Evolutionary conservation across 2,329 filamentous ascomycete species (phyloP).

Genomic region (Phaeosphaeriaceae sp.): DNA sequence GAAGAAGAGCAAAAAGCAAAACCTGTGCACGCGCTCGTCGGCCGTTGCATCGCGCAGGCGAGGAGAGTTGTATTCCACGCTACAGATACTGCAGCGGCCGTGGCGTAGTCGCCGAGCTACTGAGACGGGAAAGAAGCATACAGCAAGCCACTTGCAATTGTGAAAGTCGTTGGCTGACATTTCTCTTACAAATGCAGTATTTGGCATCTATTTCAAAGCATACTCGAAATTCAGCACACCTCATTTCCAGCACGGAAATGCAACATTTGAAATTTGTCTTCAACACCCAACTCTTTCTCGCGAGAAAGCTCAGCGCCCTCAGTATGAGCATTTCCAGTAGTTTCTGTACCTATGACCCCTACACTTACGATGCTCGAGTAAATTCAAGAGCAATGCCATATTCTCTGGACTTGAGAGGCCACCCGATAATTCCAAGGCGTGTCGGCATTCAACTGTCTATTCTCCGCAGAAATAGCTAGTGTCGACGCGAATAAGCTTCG

Average conservation of each 20-base stretch:
- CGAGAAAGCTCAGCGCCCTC: too few relatives aligned
- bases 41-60: background rate
- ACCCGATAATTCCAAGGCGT: too few relatives aligned
- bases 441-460: too few relatives aligned
- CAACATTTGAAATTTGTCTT: background rate
- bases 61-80: background rate
- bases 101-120: background rate
- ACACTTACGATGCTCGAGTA: too few relatives aligned
- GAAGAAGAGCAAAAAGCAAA: background rate
- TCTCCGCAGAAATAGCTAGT: too few relatives aligned
- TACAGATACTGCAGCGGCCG: background rate
- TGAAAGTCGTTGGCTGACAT: background rate
- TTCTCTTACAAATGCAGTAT: background rate
- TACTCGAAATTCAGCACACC: background rate
- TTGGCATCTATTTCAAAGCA: background rate
- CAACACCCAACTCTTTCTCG: too few relatives aligned
- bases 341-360: too few relatives aligned
- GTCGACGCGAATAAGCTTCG: too few relatives aligned
- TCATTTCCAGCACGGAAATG: background rate
- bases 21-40: background rate
- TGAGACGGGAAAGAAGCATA: background rate
- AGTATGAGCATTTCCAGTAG: too few relatives aligned
- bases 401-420: too few relatives aligned
- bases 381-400: too few relatives aligned
- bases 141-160: background rate